Evolutionary conservation across 2,329 filamentous ascomycete genomes (phyloP).

Genomic region (Fusarium euwallaceae): DNA sequence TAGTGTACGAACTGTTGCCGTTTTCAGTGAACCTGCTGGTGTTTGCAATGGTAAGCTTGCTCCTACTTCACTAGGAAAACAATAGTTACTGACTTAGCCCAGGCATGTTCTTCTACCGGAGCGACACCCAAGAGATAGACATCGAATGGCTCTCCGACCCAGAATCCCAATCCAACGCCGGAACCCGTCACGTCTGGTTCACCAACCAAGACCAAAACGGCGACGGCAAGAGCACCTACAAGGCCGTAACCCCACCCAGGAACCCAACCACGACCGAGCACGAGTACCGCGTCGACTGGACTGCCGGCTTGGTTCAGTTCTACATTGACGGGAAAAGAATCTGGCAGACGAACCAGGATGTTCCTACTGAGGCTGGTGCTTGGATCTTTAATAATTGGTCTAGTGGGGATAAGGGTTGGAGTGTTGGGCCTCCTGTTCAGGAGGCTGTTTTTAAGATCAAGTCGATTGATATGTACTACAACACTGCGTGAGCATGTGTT

Average conservation of each 20-base stretch:
- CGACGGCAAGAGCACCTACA: slow-evolving; percentile 34
- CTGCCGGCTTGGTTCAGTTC: slow-evolving; percentile 39
- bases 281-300: slow-evolving; percentile 51
- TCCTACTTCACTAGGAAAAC: background rate
- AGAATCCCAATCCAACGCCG: slow-evolving; percentile 44
- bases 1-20: slow-evolving; percentile 47
- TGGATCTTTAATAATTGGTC: slow-evolving; percentile 53
- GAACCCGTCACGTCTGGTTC: slow-evolving; percentile 46
- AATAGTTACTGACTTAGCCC: background rate
- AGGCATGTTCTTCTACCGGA: slow-evolving; percentile 51
- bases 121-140: slow-evolving; percentile 47
- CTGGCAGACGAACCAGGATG: slow-evolving; percentile 45
- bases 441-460: slow-evolving; percentile 49
- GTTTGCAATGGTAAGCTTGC: slow-evolving; percentile 47
- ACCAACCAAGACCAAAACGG: slow-evolving; percentile 49
- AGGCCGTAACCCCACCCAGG: slow-evolving; percentile 29
- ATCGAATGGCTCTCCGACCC: slow-evolving; percentile 52
- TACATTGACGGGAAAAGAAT: slow-evolving; percentile 46
- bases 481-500: slow-evolving; percentile 35
- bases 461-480: slow-evolving; percentile 51
- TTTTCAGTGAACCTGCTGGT: slow-evolving; percentile 46
- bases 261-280: slow-evolving; percentile 47
- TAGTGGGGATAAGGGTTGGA: slow-evolving; percentile 49
- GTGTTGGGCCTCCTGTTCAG: slow-evolving; percentile 44
- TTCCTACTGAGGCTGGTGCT: slow-evolving; percentile 41